phyloP scores from a whole-genome alignment of 179 eudicot species.

The Beta corolliflora region DNA sequence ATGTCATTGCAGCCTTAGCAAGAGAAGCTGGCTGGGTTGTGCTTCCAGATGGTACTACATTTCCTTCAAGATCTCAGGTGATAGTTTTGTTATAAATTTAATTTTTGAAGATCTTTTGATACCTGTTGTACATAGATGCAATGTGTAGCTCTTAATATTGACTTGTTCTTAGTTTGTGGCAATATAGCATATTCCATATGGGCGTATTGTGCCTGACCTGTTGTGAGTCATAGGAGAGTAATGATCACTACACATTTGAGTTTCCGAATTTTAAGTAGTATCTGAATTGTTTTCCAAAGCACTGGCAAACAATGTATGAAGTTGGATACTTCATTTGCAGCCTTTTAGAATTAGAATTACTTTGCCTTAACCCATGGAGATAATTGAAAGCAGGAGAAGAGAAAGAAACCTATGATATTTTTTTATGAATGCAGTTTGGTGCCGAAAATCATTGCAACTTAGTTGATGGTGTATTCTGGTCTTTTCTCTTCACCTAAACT shows the following conservation, averaged over 20 bases:
- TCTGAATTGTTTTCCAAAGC: background rate
- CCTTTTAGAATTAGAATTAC: no score
- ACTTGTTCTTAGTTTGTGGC: background rate
- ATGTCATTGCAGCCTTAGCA: slow-evolving; percentile 94
- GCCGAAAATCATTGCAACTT: no score
- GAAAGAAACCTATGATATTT: no score
- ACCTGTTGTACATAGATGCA: slow-evolving; percentile 16
- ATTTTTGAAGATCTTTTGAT: background rate
- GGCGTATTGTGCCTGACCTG: no score
- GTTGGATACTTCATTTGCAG: background rate
- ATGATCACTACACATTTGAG: background rate
- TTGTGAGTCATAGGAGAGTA: background rate
- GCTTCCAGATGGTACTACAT: slow-evolving; percentile 98
- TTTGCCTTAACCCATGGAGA: no score
- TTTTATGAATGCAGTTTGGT: no score
- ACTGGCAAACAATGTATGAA: background rate
- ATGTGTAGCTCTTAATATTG: background rate
- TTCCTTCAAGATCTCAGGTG: slow-evolving; percentile 87
- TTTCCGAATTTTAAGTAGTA: background rate
- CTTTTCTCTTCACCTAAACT: no score
- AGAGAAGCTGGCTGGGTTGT: slow-evolving; percentile 99
- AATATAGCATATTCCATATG: slow-evolving; percentile 6
- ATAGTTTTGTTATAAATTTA: background rate
- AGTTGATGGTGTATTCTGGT: no score
- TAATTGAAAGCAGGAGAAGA: no score